A percentile compares a stretch with the other conserved stretches of the same genome.
These are phyloP conservation scores for Microsporum canis DNA, from an alignment of 2,329 filamentous ascomycete species.

Conservation along the genomic window DNA sequence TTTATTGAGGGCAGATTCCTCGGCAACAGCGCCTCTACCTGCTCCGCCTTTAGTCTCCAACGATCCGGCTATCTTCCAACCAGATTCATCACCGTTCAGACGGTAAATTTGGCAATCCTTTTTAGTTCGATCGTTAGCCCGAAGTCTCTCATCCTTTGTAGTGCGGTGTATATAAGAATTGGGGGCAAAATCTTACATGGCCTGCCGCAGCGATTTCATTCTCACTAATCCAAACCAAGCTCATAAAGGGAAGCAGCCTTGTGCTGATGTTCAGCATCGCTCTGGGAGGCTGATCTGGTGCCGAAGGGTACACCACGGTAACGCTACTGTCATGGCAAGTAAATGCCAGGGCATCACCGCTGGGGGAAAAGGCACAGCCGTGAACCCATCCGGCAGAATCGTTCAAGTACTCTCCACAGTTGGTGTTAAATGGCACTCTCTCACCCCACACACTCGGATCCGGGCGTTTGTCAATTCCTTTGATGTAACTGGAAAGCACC, in stretches of 20 bases:
- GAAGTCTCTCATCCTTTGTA: too few species aligned
- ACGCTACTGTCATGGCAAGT: conserved; percentile 91
- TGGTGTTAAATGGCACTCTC: conserved; percentile 91
- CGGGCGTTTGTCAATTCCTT: conserved; percentile 78
- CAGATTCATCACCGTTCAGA: conserved; percentile 63
- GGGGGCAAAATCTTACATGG: conserved; percentile 44
- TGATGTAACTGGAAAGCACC: conserved; percentile 92
- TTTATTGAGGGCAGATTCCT: conserved; percentile 95
- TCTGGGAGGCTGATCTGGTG: conserved; percentile 75
- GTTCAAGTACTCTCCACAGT: conserved; percentile 93
- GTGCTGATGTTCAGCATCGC: conserved; percentile 87
- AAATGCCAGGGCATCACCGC: conserved; percentile 86
- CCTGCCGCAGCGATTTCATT: conserved; percentile 90
- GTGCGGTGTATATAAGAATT: background rate
- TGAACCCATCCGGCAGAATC: conserved; percentile 96
- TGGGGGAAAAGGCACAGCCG: conserved; percentile 82
- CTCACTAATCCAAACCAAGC: conserved; percentile 83
- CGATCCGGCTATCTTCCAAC: conserved; percentile 75
- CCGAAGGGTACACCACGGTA: conserved; percentile 89
- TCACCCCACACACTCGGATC: conserved; percentile 89
- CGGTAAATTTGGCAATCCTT: conserved; percentile 74
- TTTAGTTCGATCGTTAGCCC: conserved; percentile 1
- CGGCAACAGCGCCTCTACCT: conserved; percentile 50
- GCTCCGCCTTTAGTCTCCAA: conserved; percentile 61
- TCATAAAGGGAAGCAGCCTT: conserved; percentile 83